Percentiles rank a stretch among this genome's conserved stretches.
These are phyloP conservation scores for Pterulicium gracile DNA, from an alignment of 1,284 basidiomycete species.

Conservation along the genomic window DNA sequence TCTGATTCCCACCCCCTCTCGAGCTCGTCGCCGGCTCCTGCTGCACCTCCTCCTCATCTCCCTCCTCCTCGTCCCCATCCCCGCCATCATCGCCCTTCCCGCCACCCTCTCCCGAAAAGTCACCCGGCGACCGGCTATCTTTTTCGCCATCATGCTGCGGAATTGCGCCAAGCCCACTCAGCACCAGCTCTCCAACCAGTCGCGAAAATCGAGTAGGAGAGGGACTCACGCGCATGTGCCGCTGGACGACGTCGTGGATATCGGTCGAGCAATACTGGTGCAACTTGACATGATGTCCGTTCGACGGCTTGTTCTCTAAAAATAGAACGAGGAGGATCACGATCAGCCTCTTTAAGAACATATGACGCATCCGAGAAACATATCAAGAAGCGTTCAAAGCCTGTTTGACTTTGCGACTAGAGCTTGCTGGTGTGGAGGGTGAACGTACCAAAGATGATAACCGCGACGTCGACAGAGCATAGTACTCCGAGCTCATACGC, in stretches of 20 bases:
- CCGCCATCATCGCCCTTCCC: conserved; percentile 25
- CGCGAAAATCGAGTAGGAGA: not conserved
- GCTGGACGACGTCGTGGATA: conserved; percentile 36
- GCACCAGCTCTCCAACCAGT: not conserved
- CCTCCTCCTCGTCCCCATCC: conserved; percentile 32
- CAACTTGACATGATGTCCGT: conserved; percentile 42
- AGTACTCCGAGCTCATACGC: conserved; percentile 80
- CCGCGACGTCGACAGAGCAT: conserved; percentile 48
- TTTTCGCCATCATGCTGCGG: conserved; percentile 42
- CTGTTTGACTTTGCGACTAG: no score
- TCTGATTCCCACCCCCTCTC: not conserved
- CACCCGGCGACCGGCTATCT: conserved; percentile 34
- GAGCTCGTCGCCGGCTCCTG: not conserved
- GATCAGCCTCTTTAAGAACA: conserved; percentile 3
- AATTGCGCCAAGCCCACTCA: not conserved
- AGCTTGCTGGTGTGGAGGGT: not conserved
- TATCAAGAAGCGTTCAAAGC: no score
- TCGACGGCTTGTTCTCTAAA: conserved; percentile 25
- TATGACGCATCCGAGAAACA: not conserved
- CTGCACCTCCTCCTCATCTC: conserved; percentile 18
- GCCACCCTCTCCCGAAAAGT: conserved; percentile 29
- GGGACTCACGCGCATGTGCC: conserved; percentile 31
- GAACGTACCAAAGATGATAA: conserved; percentile 46
- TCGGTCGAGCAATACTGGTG: conserved; percentile 52
- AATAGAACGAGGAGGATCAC: conserved; percentile 22